Base-by-base conservation (phyloP, 805 yeast species). In the Kodamaea kaohsiungensis region DNA sequence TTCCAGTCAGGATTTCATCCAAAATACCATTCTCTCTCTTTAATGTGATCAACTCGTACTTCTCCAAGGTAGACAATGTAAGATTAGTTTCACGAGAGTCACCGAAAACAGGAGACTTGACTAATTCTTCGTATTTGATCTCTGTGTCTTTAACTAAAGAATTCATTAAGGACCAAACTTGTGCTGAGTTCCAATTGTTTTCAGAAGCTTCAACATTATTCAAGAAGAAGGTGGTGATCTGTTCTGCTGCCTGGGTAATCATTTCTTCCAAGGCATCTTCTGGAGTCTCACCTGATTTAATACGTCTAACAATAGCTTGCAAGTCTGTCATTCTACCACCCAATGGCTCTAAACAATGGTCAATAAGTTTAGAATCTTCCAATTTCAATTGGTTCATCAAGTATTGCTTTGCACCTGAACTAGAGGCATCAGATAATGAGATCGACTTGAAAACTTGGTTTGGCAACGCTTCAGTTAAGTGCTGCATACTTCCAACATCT, bases 271-370 rank as follows among this genome's bases (percentile, higher is more conserved):
- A 72, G 0, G 98, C 98, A 50, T 81, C 87, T 8, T 72, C 62
- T 1, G 97, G 96, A 7, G 82, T 66, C 66, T 95, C 99, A 6
- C 99, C 99, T 1, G 93, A 84, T 61, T 85, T 85, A 15, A 95
- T 82, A 50, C 98, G 87, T 65, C 98, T 82, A 1, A 88, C 88
- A 70, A 90, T 91, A 27, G 93, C 87, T 69, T 95, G 97, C 50
- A 95, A 76, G 68, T 95, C 99, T 46, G 91, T 78, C 92, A 93
- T 88, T 58, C 99, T 84, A 42, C 99, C 99, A 17, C 99, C 99
- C 25, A 95, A 71, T 10, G 96, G 96, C 25, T 75, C 83, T 35
- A 92, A 71, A 33, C 86, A 80, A 4, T 72, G 69, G 19, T 83
- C 86, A 19, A 91, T 75, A n/a, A 66, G 62, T 25, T 66, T 71